Conservation (phyloP, 2,329 filamentous ascomycete genomes). For the Hypocrella siamensis region DNA sequence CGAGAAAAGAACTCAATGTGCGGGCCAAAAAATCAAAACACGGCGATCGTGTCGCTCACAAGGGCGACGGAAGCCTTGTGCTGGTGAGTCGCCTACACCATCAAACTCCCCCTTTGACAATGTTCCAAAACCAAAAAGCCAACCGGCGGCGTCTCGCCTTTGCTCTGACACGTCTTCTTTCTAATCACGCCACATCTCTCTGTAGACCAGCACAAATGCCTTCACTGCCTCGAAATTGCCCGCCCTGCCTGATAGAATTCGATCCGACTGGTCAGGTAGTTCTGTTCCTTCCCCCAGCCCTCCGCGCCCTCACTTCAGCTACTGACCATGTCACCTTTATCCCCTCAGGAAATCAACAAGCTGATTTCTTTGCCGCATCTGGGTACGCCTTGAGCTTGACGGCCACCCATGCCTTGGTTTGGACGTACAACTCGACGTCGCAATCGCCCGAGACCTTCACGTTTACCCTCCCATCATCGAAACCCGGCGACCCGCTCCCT, state of each 20-base stretch:
- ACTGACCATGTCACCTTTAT: constrained; percentile 4
- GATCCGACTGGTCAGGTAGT: constrained; percentile 49
- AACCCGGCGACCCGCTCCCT: constrained; percentile 56
- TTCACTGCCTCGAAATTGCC: constrained; percentile 78
- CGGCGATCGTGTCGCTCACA: constrained; percentile 42
- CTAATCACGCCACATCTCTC: not conserved
- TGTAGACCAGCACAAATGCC: constrained; percentile 65
- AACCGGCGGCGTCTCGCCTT: too few relatives aligned
- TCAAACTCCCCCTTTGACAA: too few relatives aligned
- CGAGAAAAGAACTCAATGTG: constrained; percentile 39
- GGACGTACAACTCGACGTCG: constrained; percentile 65
- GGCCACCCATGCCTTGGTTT: constrained; percentile 69
- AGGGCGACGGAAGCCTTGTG: constrained; percentile 51
- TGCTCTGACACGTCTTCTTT: too few relatives aligned
- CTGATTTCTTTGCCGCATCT: constrained; percentile 46
- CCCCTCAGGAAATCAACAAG: constrained; percentile 43
- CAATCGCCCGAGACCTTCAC: constrained; percentile 62
- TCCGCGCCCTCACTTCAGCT: constrained; percentile 2
- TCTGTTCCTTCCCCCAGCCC: not conserved
- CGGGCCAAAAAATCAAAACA: constrained; percentile 47
- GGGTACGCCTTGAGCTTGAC: constrained; percentile 72
- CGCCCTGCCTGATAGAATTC: constrained; percentile 63
- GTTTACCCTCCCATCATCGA: constrained; percentile 64
- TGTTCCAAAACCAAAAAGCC: too few relatives aligned
- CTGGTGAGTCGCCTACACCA: constrained; percentile 39